phyloP scores from a whole-genome alignment of 2,329 filamentous ascomycete species.

The Diplocarpon rosae region DNA sequence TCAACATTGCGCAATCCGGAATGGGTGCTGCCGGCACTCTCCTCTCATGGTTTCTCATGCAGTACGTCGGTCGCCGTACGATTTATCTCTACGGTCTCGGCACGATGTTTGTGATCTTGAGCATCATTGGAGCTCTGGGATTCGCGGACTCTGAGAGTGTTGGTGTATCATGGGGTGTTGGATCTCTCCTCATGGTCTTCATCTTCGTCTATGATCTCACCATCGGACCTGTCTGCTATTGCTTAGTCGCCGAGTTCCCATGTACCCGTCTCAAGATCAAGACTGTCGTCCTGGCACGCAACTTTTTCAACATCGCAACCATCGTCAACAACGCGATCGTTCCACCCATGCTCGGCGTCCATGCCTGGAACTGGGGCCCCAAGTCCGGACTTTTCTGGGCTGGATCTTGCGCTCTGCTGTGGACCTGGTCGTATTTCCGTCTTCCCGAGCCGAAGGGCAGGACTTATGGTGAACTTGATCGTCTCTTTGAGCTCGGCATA shows the following conservation, averaged over 20 bases:
- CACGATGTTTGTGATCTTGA: constrained; percentile 31
- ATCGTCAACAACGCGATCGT: constrained; percentile 38
- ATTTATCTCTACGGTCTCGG: constrained; percentile 39
- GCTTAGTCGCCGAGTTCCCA: constrained; percentile 33
- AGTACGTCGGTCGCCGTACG: constrained; percentile 36
- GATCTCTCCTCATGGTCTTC: constrained; percentile 31
- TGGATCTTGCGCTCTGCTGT: constrained; percentile 29
- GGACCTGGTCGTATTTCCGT: constrained; percentile 31
- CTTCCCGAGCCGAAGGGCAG: constrained; percentile 46
- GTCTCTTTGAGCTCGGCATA: constrained; percentile 54
- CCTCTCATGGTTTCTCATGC: constrained; percentile 37
- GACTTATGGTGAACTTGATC: constrained; percentile 73
- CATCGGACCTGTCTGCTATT: constrained; percentile 34
- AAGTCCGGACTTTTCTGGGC: constrained; percentile 33
- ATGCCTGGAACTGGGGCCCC: constrained; percentile 30
- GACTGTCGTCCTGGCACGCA: constrained; percentile 56
- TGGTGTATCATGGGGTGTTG: constrained; percentile 36
- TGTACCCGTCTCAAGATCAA: constrained; percentile 62
- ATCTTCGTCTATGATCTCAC: constrained; percentile 34
- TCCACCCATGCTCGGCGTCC: constrained; percentile 44
- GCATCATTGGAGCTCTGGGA: constrained; percentile 43
- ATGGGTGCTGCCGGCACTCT: constrained; percentile 41
- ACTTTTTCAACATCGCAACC: constrained; percentile 28
- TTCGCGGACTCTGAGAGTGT: constrained; percentile 26
- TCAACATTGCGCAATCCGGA: constrained; percentile 32